Conservation (phyloP, 1,139 yeast genomes). For the Lodderomyces parapsilosis region DNA sequence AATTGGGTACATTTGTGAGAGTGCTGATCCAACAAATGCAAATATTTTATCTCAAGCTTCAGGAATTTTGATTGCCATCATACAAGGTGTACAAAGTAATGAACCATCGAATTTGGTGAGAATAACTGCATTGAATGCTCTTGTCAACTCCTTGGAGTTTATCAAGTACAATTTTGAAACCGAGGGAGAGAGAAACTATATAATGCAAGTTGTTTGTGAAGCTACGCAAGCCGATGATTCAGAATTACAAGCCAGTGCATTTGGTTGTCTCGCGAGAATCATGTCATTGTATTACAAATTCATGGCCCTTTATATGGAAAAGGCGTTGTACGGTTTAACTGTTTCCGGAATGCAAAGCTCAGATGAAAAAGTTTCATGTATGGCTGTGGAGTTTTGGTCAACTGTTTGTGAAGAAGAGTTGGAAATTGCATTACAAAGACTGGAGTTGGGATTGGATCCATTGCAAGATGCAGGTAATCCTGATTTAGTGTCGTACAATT, state of each 20-base stretch:
- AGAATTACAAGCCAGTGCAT: conserved; percentile 90
- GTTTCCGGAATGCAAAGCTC: conserved; percentile 87
- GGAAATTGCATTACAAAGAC: conserved; percentile 68
- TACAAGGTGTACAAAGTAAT: conserved; percentile 87
- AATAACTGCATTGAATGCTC: conserved; percentile 86
- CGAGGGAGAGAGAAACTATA: conserved; percentile 93
- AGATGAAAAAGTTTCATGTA: conserved; percentile 88
- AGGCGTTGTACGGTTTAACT: conserved; percentile 88
- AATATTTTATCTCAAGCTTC: conserved; percentile 82
- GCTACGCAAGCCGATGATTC: conserved; percentile 87
- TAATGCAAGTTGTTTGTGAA: conserved; percentile 98
- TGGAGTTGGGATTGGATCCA: conserved; percentile 48
- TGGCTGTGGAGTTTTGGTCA: conserved; percentile 99
- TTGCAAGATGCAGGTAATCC: conserved; percentile 18
- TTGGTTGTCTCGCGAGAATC: conserved; percentile 91
- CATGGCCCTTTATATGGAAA: conserved; percentile 96
- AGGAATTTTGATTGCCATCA: conserved; percentile 91
- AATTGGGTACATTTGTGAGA: conserved; percentile 94
- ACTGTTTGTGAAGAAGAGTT: conserved; percentile 96
- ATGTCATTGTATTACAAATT: conserved; percentile 85
- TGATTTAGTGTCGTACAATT: conserved; percentile 56
- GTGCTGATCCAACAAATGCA: conserved; percentile 83
- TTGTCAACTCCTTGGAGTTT: conserved; percentile 88
- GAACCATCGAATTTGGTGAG: conserved; percentile 78
- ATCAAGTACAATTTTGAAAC: conserved; percentile 83